Evolutionary conservation across 768 basidiomycete species (phyloP), one percentile per base, ranked within the genome.

Genomic region (Aureoboletus auriporus): DNA sequence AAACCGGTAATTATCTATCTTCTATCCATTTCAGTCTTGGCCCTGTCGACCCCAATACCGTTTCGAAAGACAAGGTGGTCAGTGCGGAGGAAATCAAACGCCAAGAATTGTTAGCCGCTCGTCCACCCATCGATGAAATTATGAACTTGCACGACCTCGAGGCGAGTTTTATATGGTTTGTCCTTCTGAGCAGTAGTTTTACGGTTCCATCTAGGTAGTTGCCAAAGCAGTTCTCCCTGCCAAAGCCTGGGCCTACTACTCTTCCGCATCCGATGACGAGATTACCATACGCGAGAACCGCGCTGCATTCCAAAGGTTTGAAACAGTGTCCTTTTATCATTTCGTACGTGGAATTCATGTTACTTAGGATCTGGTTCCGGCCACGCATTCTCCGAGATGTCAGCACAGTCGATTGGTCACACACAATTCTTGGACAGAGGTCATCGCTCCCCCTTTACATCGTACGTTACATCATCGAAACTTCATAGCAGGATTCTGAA

Each of bases 211-310:
- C 20, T 23, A 90, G 86, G 79, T 84, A 10, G 83, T 96, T 42
- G 92, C 92, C 8, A 88, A 78, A 66, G 71, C 75, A 51, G 82
- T 89, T 7, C 84, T 97, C 71, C 70, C 83, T 4, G 80, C 85
- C 34, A 89, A 89, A 62, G 89, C 89, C 0, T 95, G 93, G 93
- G 92, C 92, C 1, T 93, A 93, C 64, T 93, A 94, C 62, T 90
- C 86, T 0, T 93, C 90, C 9, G 93, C 91, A 10, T 83, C 93
- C 10, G 93, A 97, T 63, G 93, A 94, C 56, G 91, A 94, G 67
- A 89, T 93, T 36, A 93, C 90, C 30, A 73, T 79, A 49, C 75
- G 92, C 42, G 91, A 93, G 66, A 94, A 93, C 60, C 89, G 88
- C 53, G 77, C 83, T 38, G 93, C 92, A 3, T 97, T 84, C 64